These are phyloP conservation scores for Raphanus sativus DNA, from an alignment of 345 rosid genomes.

Conservation along the genomic window DNA sequence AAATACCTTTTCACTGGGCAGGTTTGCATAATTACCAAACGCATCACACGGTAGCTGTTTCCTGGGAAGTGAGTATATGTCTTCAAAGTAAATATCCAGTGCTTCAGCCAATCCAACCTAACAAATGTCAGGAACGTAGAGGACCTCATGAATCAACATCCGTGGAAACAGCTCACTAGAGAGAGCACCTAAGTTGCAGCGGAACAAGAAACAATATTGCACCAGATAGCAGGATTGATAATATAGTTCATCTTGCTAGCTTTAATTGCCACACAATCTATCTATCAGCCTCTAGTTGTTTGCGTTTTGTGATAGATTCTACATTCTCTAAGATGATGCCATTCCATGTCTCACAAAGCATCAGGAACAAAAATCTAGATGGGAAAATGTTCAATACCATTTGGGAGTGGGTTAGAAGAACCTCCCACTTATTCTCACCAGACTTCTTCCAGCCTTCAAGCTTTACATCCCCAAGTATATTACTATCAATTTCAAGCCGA, in stretches of 20 bases:
- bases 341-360: background rate
- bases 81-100: conserved; percentile 83
- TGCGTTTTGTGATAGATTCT: too few relatives aligned
- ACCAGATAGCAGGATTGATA: background rate
- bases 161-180: conserved; percentile 5
- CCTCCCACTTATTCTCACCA: conserved; percentile 61
- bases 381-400: too few relatives aligned
- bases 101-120: conserved; percentile 82
- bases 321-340: background rate
- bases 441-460: conserved; percentile 79
- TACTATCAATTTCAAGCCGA: conserved; percentile 59
- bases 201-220: background rate
- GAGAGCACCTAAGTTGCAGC: background rate
- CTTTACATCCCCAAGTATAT: conserved; percentile 51
- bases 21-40: conserved; percentile 43
- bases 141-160: background rate
- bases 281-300: conserved; percentile 4
- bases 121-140: conserved; percentile 26
- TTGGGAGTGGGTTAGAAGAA: conserved; percentile 87
- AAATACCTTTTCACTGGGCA: conserved; percentile 66
- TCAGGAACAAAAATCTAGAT: conserved; percentile 19
- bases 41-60: conserved; percentile 58
- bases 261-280: background rate
- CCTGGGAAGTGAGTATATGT: conserved; percentile 65
- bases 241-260: background rate